phyloP scores from a whole-genome alignment of 768 basidiomycete species.

The Sistotremastrum suecicum region DNA sequence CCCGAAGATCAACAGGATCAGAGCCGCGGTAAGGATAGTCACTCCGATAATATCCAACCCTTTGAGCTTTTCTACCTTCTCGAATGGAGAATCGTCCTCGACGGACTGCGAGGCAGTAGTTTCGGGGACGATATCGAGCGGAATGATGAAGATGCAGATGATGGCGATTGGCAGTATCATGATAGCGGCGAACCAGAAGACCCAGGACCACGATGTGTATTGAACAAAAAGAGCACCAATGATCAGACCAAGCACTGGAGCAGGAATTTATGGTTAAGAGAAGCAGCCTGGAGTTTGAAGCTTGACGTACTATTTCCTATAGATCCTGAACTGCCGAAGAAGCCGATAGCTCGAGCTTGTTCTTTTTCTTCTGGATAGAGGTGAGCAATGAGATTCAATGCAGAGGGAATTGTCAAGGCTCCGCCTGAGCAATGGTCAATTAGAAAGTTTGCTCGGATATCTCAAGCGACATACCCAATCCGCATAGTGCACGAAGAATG shows the following conservation, averaged over 20 bases:
- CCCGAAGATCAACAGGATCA: conserved; percentile 6
- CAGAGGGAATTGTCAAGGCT: conserved; percentile 36
- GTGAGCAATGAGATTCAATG: conserved; percentile 33
- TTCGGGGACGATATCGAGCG: neutral
- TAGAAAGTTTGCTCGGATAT: neutral
- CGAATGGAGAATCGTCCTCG: no score
- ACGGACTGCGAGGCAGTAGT: neutral
- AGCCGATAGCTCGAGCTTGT: conserved; percentile 33
- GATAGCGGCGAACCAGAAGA: conserved; percentile 4
- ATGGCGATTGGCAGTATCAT: conserved; percentile 1
- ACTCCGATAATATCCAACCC: conserved; percentile 2
- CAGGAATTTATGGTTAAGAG: neutral
- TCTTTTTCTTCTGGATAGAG: conserved; percentile 32
- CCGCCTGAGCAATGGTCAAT: conserved; percentile 18
- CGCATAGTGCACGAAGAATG: conserved; percentile 32
- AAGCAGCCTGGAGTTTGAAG: neutral
- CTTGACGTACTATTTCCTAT: conserved; percentile 25
- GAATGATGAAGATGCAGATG: conserved; percentile 1
- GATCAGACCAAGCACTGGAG: conserved; percentile 2
- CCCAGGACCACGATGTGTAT: conserved; percentile 1
- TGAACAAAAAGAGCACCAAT: conserved; percentile 5
- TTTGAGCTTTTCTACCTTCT: no score
- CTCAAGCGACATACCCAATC: conserved; percentile 6
- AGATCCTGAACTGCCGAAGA: conserved; percentile 32
- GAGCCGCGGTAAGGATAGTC: neutral